Conservation (phyloP, 352 stramenopile genomes). For the Pythium aphanidermatum region DNA sequence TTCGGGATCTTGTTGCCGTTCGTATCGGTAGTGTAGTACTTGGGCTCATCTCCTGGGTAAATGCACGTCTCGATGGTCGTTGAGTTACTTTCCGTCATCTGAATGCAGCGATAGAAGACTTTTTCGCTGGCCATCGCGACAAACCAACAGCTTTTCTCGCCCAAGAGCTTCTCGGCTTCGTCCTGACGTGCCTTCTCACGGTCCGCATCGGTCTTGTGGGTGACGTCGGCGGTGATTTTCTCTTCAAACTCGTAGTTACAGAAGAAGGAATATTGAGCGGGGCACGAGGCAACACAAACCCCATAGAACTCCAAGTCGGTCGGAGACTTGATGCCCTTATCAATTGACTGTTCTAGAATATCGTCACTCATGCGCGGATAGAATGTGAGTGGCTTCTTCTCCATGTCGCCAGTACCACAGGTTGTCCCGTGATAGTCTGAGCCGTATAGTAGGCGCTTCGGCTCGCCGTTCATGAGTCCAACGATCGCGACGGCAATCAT, state of each 20-base stretch:
- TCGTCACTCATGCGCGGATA: conserved; percentile 79
- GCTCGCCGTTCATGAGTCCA: conserved; percentile 58
- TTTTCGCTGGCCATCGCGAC: conserved; percentile 53
- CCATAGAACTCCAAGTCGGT: conserved; percentile 63
- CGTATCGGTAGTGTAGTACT: conserved; percentile 57
- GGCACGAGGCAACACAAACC: conserved; percentile 56
- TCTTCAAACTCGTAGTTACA: conserved; percentile 74
- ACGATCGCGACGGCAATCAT: conserved; percentile 68
- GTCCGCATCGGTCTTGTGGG: conserved; percentile 30
- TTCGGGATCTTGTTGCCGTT: conserved; percentile 47
- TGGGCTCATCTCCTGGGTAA: conserved; percentile 46
- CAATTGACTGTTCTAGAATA: conserved; percentile 45
- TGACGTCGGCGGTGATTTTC: conserved; percentile 30
- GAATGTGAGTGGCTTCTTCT: conserved; percentile 37
- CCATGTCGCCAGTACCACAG: conserved; percentile 41
- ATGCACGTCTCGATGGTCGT: conserved; percentile 63
- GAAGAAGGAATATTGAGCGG: conserved; percentile 40
- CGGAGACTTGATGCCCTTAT: conserved; percentile 35
- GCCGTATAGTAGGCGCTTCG: conserved; percentile 70
- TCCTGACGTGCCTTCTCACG: conserved; percentile 40
- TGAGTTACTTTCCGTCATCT: conserved; percentile 49
- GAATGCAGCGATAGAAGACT: conserved; percentile 81
- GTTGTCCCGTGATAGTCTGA: conserved; percentile 66
- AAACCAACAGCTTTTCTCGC: conserved; percentile 49
- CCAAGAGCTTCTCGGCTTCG: conserved; percentile 32